A percentile compares a stretch with the other conserved stretches of the same genome.
Evolutionary conservation across 2,329 filamentous ascomycete species (phyloP).

Genomic region (Fusarium pseudoanthophilum): DNA sequence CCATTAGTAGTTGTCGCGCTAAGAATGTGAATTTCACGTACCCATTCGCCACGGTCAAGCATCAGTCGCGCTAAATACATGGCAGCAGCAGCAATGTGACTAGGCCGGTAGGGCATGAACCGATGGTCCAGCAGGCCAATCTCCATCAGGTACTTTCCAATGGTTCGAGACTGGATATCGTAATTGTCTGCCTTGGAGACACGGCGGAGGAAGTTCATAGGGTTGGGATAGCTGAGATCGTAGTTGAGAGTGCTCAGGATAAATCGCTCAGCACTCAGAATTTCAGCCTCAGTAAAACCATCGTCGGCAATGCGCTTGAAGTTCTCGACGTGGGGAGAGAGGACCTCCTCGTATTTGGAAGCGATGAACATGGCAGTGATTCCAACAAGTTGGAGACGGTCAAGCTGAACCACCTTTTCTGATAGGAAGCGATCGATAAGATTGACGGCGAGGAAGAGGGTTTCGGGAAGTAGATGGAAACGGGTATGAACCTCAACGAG

Average conservation of each 20-base stretch:
- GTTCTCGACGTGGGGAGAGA: slow-evolving; percentile 96
- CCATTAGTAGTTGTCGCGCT: slow-evolving; percentile 45
- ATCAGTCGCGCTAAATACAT: slow-evolving; percentile 96
- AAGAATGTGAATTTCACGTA: slow-evolving; percentile 58
- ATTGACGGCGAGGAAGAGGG: slow-evolving; percentile 95
- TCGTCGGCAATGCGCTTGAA: slow-evolving; percentile 98
- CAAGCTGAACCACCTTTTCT: slow-evolving; percentile 92
- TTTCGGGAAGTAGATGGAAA: slow-evolving; percentile 95
- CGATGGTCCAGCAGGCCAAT: slow-evolving; percentile 95
- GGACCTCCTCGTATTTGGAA: slow-evolving; percentile 97
- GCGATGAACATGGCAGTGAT: slow-evolving; percentile 99
- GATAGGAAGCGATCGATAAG: slow-evolving; percentile 98
- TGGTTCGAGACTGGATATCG: slow-evolving; percentile 95
- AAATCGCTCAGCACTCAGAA: slow-evolving; percentile 95
- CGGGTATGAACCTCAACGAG: slow-evolving; percentile 97
- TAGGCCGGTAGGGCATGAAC: slow-evolving; percentile 90
- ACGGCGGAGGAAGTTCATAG: slow-evolving; percentile 99
- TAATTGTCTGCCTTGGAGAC: slow-evolving; percentile 99
- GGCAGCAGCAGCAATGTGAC: slow-evolving; percentile 87
- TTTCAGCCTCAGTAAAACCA: slow-evolving; percentile 94
- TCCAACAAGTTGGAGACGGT: slow-evolving; percentile 94
- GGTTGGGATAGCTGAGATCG: slow-evolving; percentile 97
- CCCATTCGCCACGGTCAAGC: slow-evolving; percentile 91
- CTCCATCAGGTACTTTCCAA: slow-evolving; percentile 98
- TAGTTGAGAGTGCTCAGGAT: slow-evolving; percentile 92